Base-by-base conservation (phyloP, 1,284 basidiomycete genomes). In the Trametes versicolor region DNA sequence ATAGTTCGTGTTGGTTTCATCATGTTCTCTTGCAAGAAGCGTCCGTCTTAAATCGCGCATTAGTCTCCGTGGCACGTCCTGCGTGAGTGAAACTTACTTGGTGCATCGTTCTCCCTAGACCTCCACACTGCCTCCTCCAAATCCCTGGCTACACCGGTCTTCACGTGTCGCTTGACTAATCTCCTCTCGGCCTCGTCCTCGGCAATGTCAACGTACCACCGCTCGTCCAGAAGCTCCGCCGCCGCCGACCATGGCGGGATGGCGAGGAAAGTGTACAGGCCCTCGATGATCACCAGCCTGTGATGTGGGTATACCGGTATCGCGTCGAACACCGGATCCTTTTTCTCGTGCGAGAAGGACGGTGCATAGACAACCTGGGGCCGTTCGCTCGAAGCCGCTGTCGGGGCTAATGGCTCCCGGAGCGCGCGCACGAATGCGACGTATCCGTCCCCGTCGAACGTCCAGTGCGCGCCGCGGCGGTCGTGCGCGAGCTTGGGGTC, bases 211-310 rank as follows among this genome's bases (percentile, higher is more conserved):
- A 98, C 79, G 78, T 91, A 91, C 84, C 95, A 92, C 17, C 93
- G 82, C 73, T 94, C 88, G 73, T 98, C 93, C 64, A 97, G 82
- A 67, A 87, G 73, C 27, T 79, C 76, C 0, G 89, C 88, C 0
- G 90, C 92, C 19, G 85, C 82, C 1, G 74, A 75, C 97, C 97
- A 98, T 0, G 91, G 90, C 0, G 85, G 80, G 21, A 87, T 80
- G n/a, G 86, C 81, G 23, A 96, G 84, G 70, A 95, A 88, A 2
- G 89, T 86, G 76, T 98, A 97, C 23, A 97, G 79, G 0, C 96
- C 96, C 78, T 98, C 96, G 65, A 98, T 85, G 60, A 97, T 75
- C 47, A 97, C 84, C 58, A 97, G 84, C 4, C 91, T 86, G 72
- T 96, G 89, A 36, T 79, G 68, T 0, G 90, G 85, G 29, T 79